phyloP scores from a whole-genome alignment of 805 yeast species.

The Myxozyma geophila region DNA sequence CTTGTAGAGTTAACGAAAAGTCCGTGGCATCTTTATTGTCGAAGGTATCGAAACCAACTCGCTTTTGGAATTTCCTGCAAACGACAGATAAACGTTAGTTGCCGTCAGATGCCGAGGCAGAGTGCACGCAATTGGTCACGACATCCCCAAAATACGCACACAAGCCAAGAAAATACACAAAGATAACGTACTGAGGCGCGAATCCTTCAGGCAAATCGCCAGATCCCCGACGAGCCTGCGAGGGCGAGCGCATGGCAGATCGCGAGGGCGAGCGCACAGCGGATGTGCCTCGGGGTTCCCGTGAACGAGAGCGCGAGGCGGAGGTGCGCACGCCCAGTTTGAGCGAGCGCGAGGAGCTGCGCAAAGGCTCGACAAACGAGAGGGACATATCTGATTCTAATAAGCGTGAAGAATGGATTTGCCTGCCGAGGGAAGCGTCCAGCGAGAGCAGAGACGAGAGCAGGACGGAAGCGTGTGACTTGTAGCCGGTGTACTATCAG shows the following conservation, averaged over 20 bases:
- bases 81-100: slow-evolving; percentile 1
- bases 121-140: too few relatives aligned
- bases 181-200: slow-evolving; percentile 19
- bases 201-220: not conserved
- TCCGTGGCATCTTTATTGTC: slow-evolving; percentile 46
- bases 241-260: slow-evolving; percentile 28
- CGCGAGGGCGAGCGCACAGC: slow-evolving; percentile 27
- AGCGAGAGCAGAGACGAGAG: too few relatives aligned
- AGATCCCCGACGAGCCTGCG: slow-evolving; percentile 9
- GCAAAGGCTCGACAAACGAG: slow-evolving; percentile 21
- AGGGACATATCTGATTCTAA: slow-evolving; percentile 4
- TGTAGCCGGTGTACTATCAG: too few relatives aligned
- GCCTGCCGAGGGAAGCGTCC: too few relatives aligned
- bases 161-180: not conserved
- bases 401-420: too few relatives aligned
- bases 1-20: slow-evolving; percentile 48
- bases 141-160: not conserved
- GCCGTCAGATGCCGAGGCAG: too few relatives aligned
- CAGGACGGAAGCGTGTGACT: too few relatives aligned
- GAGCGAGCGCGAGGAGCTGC: slow-evolving; percentile 29
- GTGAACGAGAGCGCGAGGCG: slow-evolving; percentile 12
- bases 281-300: slow-evolving; percentile 5
- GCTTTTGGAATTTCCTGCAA: slow-evolving; percentile 40
- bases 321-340: slow-evolving; percentile 5
- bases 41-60: slow-evolving; percentile 53